These are phyloP conservation scores for Malassezia psittaci DNA, from an alignment of 1,284 basidiomycete genomes.

Conservation along the genomic window DNA sequence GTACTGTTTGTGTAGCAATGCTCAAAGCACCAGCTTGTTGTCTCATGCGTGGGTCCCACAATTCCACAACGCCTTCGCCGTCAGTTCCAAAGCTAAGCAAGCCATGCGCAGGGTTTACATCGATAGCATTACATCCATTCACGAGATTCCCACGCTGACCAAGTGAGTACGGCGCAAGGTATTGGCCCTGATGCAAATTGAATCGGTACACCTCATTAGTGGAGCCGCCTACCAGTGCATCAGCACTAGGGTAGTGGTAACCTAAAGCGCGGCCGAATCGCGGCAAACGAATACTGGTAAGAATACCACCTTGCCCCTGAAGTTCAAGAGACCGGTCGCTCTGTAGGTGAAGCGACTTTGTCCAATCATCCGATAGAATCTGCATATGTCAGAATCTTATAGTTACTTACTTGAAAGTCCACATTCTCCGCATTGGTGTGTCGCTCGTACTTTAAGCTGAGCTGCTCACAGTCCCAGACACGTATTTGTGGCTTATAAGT, in stretches of 20 bases:
- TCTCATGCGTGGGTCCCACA: constrained; percentile 91
- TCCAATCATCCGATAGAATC: constrained; percentile 98
- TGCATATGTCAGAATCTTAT: constrained; percentile 46
- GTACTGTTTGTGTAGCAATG: constrained; percentile 56
- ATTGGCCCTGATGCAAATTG: constrained; percentile 89
- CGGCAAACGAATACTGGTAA: constrained; percentile 85
- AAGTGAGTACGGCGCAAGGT: constrained; percentile 50
- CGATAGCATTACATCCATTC: constrained; percentile 76
- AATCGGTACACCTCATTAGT: constrained; percentile 82
- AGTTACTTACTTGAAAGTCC: constrained; percentile 74
- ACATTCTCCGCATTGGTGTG: constrained; percentile 95
- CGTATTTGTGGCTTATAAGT: constrained; percentile 97
- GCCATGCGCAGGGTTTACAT: constrained; percentile 88
- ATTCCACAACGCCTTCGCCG: constrained; percentile 68
- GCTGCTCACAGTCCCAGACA: constrained; percentile 86
- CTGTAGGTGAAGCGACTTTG: constrained; percentile 93
- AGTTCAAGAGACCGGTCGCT: constrained; percentile 87
- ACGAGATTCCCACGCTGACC: constrained; percentile 43
- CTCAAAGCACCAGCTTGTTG: constrained; percentile 63
- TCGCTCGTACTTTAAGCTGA: constrained; percentile 88
- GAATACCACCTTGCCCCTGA: constrained; percentile 85
- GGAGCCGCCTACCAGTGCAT: constrained; percentile 65
- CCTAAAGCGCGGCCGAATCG: constrained; percentile 81
- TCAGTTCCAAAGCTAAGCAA: constrained; percentile 80
- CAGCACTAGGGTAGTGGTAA: constrained; percentile 76